Conservation (phyloP, 306 rosid species). For the Quercus robur region DNA sequence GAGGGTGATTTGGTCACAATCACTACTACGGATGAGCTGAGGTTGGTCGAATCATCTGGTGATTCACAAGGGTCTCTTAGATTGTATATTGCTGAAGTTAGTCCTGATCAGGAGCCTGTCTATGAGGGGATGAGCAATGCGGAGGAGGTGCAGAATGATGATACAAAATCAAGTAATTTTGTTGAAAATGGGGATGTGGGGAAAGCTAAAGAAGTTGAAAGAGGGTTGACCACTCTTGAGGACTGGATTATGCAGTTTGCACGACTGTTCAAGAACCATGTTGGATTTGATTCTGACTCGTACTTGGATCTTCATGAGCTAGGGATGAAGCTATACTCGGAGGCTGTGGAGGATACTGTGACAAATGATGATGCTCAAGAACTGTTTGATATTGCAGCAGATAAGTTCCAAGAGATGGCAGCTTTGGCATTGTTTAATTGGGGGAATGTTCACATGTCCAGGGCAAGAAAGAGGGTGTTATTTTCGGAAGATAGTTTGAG, state of each 20-base stretch:
- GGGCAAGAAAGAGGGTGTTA: conserved; percentile 63
- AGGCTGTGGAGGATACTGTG: conserved; percentile 79
- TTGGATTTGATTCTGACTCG: conserved; percentile 83
- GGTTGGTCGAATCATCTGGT: conserved; percentile 59
- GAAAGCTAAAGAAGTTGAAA: conserved; percentile 28
- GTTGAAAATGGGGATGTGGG: conserved; percentile 38
- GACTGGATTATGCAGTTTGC: conserved; percentile 97
- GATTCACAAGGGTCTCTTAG: conserved; percentile 55
- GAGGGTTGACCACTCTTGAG: conserved; percentile 44
- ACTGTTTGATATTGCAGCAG: conserved; percentile 71
- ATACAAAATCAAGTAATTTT: conserved; percentile 12
- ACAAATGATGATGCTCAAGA: conserved; percentile 72
- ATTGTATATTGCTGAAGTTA: conserved; percentile 53
- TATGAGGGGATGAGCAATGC: conserved; percentile 46
- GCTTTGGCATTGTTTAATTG: conserved; percentile 89
- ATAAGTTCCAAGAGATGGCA: conserved; percentile 90
- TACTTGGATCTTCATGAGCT: conserved; percentile 87
- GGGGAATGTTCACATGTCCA: conserved; percentile 90
- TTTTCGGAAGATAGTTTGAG: conserved; percentile 52
- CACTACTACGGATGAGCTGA: conserved; percentile 60
- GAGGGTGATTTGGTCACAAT: conserved; percentile 96
- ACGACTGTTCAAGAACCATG: conserved; percentile 89
- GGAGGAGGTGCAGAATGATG: conserved; percentile 19
- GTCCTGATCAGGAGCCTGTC: conserved; percentile 57
- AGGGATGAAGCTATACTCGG: conserved; percentile 80